Evolutionary conservation across 164 flowering plant genomes (phyloP).

Genomic region (Nymphaea thermarum): DNA sequence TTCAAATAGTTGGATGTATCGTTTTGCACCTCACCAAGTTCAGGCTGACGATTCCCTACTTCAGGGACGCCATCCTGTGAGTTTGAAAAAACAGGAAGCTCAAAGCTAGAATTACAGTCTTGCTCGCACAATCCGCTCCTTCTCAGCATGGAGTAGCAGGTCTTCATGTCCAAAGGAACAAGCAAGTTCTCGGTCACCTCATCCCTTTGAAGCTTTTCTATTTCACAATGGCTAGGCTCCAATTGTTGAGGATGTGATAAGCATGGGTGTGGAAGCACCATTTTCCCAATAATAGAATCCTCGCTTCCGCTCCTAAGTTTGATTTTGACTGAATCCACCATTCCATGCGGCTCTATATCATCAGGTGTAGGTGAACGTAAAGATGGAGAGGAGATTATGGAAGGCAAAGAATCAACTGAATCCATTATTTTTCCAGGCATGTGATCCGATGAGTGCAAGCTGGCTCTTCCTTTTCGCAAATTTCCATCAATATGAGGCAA

Average conservation of each 20-base stretch:
- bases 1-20: neutral
- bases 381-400: no score
- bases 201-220: neutral
- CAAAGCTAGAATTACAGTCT: neutral
- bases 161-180: neutral
- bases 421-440: neutral
- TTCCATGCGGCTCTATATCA: neutral
- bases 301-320: neutral
- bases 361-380: neutral
- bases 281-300: neutral
- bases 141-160: neutral
- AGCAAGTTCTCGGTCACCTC: neutral
- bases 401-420: no score
- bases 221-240: neutral
- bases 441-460: neutral
- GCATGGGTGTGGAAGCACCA: neutral
- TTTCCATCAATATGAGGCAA: neutral
- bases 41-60: neutral
- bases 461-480: no score
- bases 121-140: neutral
- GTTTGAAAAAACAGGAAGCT: neutral
- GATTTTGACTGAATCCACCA: neutral
- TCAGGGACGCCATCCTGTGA: neutral
- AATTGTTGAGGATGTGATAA: neutral
- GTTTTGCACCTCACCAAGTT: neutral